Percentiles rank a stretch among this genome's conserved stretches.
These are phyloP conservation scores for Cyclotella sp. DNA, from an alignment of 108 stramenopile species.

Conservation along the genomic window DNA sequence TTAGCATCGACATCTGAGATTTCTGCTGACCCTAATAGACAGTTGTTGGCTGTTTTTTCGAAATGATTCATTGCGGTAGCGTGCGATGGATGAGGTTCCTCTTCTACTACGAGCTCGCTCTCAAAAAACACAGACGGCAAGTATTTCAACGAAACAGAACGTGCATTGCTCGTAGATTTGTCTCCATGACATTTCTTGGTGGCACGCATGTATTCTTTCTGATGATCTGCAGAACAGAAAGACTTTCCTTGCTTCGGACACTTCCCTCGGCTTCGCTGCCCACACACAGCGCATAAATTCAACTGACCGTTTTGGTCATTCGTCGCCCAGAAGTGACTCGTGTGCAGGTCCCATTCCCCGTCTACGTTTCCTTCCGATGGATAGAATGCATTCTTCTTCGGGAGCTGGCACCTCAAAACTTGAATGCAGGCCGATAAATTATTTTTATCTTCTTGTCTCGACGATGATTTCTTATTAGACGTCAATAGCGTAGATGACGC, in stretches of 20 bases:
- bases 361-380: slow-evolving; percentile 45
- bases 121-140: slow-evolving; percentile 75
- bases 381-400: slow-evolving; percentile 76
- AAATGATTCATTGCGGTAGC: slow-evolving; percentile 16
- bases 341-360: slow-evolving; percentile 68
- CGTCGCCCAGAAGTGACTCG: slow-evolving; percentile 51
- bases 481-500: slow-evolving; percentile 15
- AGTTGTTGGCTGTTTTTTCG: slow-evolving; percentile 20
- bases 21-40: slow-evolving; percentile 42
- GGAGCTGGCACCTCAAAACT: slow-evolving; percentile 76
- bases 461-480: neutral
- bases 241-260: slow-evolving; percentile 68
- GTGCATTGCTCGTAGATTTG: slow-evolving; percentile 24
- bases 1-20: slow-evolving; percentile 62
- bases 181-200: slow-evolving; percentile 28
- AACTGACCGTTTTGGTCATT: slow-evolving; percentile 40
- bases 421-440: slow-evolving; percentile 52
- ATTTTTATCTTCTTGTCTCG: neutral
- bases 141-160: slow-evolving; percentile 30
- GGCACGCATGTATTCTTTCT: slow-evolving; percentile 67
- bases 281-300: slow-evolving; percentile 76
- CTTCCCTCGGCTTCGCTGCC: slow-evolving; percentile 62
- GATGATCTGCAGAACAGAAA: slow-evolving; percentile 79
- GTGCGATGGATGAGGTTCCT: slow-evolving; percentile 57
- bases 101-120: slow-evolving; percentile 85